phyloP scores from a whole-genome alignment of 257 asterid species.

The Przewalskia tangutica region DNA sequence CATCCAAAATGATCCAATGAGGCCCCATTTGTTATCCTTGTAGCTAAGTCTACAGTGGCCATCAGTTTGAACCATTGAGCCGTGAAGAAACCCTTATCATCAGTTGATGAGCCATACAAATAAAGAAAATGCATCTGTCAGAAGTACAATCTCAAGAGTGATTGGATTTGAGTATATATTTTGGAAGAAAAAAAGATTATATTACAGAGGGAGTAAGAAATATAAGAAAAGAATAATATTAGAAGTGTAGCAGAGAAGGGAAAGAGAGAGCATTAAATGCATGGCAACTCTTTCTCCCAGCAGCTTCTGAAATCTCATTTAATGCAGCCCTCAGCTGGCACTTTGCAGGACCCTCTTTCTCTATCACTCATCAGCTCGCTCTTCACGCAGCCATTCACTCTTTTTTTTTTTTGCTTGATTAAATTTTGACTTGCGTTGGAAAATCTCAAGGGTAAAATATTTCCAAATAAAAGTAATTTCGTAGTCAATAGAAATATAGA shows the following conservation, averaged over 20 bases:
- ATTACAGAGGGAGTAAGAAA: background rate
- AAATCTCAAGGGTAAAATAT: too few species aligned
- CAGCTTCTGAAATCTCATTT: constrained; percentile 8
- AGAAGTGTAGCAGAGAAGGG: background rate
- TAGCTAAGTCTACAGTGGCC: background rate
- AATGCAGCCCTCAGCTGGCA: constrained; percentile 5
- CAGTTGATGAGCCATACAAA: background rate
- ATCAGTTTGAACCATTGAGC: background rate
- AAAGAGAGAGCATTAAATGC: constrained; percentile 4
- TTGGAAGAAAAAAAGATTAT: background rate
- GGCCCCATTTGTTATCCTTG: background rate
- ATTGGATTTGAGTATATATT: background rate
- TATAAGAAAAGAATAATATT: background rate
- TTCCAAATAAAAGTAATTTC: too few species aligned
- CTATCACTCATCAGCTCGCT: background rate
- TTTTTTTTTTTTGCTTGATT: background rate
- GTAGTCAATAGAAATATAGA: too few species aligned
- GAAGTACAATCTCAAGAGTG: background rate
- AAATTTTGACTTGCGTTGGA: too few species aligned
- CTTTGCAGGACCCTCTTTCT: background rate
- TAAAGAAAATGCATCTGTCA: background rate
- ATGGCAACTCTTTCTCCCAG: constrained; percentile 6
- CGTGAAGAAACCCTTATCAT: background rate
- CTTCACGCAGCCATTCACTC: background rate
- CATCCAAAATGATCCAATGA: background rate